Evolutionary conservation across 2,329 filamentous ascomycete species (phyloP).

Genomic region (Clonostachys sp.): DNA sequence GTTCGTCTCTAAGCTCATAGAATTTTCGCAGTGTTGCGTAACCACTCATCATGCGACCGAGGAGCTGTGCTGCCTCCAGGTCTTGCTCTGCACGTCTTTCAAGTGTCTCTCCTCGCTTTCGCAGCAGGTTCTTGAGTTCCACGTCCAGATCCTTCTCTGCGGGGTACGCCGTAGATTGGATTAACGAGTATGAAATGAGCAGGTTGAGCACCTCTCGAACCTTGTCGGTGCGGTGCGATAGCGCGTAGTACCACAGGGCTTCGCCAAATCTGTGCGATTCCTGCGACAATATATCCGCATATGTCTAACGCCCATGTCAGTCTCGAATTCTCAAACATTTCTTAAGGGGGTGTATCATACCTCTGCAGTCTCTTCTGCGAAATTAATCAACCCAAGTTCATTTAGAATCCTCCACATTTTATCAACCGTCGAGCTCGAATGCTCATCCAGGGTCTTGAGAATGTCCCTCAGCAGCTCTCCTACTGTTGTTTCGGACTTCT

Average conservation of each 20-base stretch:
- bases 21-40: slow-evolving; percentile 89
- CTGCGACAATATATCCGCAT: slow-evolving; percentile 71
- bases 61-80: slow-evolving; percentile 73
- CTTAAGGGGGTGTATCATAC: slow-evolving; percentile 43
- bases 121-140: slow-evolving; percentile 65
- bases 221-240: slow-evolving; percentile 73
- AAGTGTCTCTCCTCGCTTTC: slow-evolving; percentile 67
- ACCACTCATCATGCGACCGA: slow-evolving; percentile 83
- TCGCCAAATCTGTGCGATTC: slow-evolving; percentile 77
- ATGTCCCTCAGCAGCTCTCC: slow-evolving; percentile 64
- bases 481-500: slow-evolving; percentile 69
- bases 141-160: slow-evolving; percentile 66
- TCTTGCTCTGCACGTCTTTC: slow-evolving; percentile 70
- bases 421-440: slow-evolving; percentile 69
- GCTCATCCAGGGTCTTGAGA: slow-evolving; percentile 57
- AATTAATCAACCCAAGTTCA: slow-evolving; percentile 71
- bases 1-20: slow-evolving; percentile 76
- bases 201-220: slow-evolving; percentile 83
- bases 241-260: slow-evolving; percentile 84
- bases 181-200: slow-evolving; percentile 80
- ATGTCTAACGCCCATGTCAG: slow-evolving; percentile 51
- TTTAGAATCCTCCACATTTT: slow-evolving; percentile 76
- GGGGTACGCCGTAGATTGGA: slow-evolving; percentile 80
- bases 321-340: background rate
- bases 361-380: slow-evolving; percentile 78